A percentile compares a stretch with the other conserved stretches of the same genome.
Conservation (phyloP, 1,284 basidiomycete species). For the Boletus semigastroideus region DNA sequence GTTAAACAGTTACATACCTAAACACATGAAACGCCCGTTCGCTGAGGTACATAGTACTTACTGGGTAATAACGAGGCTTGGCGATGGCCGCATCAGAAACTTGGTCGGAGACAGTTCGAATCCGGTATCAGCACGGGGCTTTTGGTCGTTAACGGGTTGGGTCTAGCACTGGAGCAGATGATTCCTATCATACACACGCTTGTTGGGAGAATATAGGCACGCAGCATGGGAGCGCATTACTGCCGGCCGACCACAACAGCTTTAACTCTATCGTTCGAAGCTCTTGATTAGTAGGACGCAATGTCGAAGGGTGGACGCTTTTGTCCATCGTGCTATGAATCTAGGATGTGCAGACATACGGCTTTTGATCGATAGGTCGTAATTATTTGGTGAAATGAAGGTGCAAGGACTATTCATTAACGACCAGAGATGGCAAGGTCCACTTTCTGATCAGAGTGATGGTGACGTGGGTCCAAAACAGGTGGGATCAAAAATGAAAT, state of each 20-base stretch:
- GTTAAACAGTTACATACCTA: background rate
- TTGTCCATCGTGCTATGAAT: background rate
- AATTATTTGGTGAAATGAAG: constrained; percentile 12
- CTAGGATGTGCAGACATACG: background rate
- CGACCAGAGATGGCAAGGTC: background rate
- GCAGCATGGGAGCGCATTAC: background rate
- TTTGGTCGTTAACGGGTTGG: background rate
- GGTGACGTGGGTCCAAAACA: background rate
- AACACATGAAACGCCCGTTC: background rate
- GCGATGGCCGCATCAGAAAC: background rate
- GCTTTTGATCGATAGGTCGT: constrained; percentile 2
- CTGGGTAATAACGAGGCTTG: background rate
- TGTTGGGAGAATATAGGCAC: background rate
- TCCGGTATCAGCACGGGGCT: background rate
- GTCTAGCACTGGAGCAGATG: background rate
- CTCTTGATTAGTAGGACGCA: background rate
- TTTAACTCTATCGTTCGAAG: background rate
- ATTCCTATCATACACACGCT: background rate
- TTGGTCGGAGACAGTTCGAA: background rate
- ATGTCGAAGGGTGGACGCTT: background rate
- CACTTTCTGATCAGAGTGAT: background rate
- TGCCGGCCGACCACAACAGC: background rate
- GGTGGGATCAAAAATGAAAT: background rate
- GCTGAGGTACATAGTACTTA: background rate
- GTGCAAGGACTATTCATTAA: constrained; percentile 7